Percentiles rank a stretch among this genome's conserved stretches.
Conservation (phyloP, 495 filamentous ascomycete genomes). For the Bathelium albidoporum region DNA sequence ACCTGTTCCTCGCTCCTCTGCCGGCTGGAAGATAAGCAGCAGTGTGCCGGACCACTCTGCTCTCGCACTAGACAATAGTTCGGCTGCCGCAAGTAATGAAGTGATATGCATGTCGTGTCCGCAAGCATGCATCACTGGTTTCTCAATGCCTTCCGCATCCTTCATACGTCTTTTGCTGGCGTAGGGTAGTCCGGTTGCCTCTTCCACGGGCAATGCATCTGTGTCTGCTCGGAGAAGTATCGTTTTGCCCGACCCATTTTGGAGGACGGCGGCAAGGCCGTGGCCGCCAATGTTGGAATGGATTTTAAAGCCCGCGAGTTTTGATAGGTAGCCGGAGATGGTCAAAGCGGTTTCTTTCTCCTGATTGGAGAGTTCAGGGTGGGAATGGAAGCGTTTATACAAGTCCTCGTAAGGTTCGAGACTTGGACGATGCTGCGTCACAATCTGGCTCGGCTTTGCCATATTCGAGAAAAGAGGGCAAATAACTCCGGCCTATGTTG, state of each 20-base stretch:
- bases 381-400: conserved; percentile 45
- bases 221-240: conserved; percentile 51
- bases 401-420: conserved; percentile 40
- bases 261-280: conserved; percentile 44
- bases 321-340: conserved; percentile 30
- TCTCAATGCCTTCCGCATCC: conserved; percentile 35
- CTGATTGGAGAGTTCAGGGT: conserved; percentile 48
- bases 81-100: conserved; percentile 40
- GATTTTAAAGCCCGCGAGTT: conserved; percentile 35
- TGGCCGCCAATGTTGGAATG: conserved; percentile 44
- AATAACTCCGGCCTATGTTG: too few species aligned
- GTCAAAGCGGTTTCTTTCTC: conserved; percentile 40
- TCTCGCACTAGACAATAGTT: conserved; percentile 33
- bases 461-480: conserved; percentile 9
- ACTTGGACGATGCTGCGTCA: conserved; percentile 19
- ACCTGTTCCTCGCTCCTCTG: conserved; percentile 46
- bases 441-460: conserved; percentile 15
- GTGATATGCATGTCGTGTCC: conserved; percentile 57
- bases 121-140: conserved; percentile 57
- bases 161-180: conserved; percentile 37
- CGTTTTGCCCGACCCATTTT: conserved; percentile 45
- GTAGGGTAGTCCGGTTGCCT: conserved; percentile 46
- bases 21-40: conserved; percentile 50
- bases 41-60: conserved; percentile 47
- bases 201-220: conserved; percentile 51